phyloP scores from a whole-genome alignment of 805 yeast genomes.

The Pichia cephalocereana region DNA sequence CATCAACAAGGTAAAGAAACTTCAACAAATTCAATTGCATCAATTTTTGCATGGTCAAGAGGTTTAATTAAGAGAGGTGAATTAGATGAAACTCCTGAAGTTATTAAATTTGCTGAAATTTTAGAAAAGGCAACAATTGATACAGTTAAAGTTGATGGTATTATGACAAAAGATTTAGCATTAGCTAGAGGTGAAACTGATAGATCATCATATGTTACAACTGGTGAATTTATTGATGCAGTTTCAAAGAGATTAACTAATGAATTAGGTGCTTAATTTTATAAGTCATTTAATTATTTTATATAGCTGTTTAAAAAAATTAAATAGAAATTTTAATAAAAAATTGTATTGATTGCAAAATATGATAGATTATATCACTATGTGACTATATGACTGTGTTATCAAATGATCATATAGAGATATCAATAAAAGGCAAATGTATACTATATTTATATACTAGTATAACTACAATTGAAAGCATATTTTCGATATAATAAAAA shows the following conservation, averaged over 20 bases:
- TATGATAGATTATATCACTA: too few species aligned
- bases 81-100: conserved; percentile 80
- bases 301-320: too few species aligned
- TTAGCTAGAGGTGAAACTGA: conserved; percentile 81
- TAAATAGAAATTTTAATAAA: background rate
- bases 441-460: too few species aligned
- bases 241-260: conserved; percentile 57
- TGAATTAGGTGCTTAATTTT: conserved; percentile 15
- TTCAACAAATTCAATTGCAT: conserved; percentile 94
- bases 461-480: too few species aligned
- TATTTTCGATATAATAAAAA: background rate
- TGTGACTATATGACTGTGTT: too few species aligned
- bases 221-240: conserved; percentile 82
- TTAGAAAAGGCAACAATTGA: conserved; percentile 81
- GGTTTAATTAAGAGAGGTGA: conserved; percentile 90
- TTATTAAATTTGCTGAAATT: conserved; percentile 64
- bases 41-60: conserved; percentile 94
- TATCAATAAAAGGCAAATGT: too few species aligned
- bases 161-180: conserved; percentile 96
- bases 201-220: conserved; percentile 75
- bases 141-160: conserved; percentile 73
- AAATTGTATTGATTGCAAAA: conserved; percentile 1
- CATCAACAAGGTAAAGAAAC: conserved; percentile 97
- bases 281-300: too few species aligned
- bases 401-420: too few species aligned